Percentiles rank a stretch among this genome's conserved stretches.
Conservation (phyloP, 2,329 filamentous ascomycete species). For the Aspergillus eucalypticola region DNA sequence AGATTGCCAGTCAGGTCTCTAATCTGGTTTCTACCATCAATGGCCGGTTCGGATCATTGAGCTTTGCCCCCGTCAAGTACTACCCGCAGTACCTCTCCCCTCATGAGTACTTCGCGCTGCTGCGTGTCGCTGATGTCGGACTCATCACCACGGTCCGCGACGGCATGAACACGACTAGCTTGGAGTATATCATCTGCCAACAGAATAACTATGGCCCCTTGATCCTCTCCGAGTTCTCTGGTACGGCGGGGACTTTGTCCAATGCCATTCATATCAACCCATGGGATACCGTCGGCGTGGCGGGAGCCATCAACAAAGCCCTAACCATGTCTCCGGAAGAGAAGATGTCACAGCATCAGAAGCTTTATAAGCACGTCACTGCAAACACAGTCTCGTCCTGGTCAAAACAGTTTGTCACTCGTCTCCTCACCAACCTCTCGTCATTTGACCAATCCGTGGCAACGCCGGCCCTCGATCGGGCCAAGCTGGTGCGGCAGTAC, state of each 20-base stretch:
- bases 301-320: constrained; percentile 77
- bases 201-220: constrained; percentile 81
- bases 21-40: constrained; percentile 91
- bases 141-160: constrained; percentile 94
- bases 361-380: constrained; percentile 80
- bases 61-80: constrained; percentile 88
- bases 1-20: constrained; percentile 84
- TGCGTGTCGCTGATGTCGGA: constrained; percentile 85
- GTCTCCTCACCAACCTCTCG: constrained; percentile 76
- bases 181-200: constrained; percentile 93
- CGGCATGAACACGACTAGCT: constrained; percentile 95
- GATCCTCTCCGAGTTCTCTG: constrained; percentile 95
- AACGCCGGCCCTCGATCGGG: constrained; percentile 79
- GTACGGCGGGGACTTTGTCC: constrained; percentile 80
- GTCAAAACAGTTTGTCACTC: constrained; percentile 76
- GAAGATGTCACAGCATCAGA: constrained; percentile 68
- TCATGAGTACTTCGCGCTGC: constrained; percentile 91
- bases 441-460: constrained; percentile 72
- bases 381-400: constrained; percentile 83
- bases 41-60: constrained; percentile 81
- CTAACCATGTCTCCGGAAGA: constrained; percentile 71
- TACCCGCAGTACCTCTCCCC: constrained; percentile 89
- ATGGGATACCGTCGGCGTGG: constrained; percentile 85
- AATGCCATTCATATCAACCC: constrained; percentile 96
- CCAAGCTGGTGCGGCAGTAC: constrained; percentile 72